A percentile compares a stretch with the other conserved stretches of the same genome.
Conservation (phyloP, 2,329 filamentous ascomycete species). For the Monosporascus sp. region DNA sequence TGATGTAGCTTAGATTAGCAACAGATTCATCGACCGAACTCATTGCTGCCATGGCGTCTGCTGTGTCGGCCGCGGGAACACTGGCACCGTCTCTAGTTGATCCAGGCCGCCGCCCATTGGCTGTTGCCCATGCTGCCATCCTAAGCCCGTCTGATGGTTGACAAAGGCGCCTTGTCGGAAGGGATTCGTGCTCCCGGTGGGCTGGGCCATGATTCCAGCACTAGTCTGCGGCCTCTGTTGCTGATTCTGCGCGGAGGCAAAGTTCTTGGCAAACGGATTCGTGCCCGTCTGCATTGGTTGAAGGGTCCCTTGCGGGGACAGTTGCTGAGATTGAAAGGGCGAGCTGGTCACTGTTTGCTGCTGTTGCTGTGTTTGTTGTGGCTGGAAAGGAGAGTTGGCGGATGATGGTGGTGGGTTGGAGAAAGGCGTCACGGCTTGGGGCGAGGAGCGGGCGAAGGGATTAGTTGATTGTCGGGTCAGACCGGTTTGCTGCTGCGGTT, state of each 20-base stretch:
- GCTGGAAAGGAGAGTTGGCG: slow-evolving; percentile 9
- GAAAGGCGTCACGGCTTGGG: slow-evolving; percentile 35
- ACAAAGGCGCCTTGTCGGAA: slow-evolving; percentile 90
- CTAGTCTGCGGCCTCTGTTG: slow-evolving; percentile 41
- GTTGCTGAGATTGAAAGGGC: slow-evolving; percentile 39
- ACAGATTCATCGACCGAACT: no score
- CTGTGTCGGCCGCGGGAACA: slow-evolving; percentile 76
- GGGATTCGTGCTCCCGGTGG: slow-evolving; percentile 87
- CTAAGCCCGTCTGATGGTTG: slow-evolving; percentile 79
- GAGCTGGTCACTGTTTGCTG: slow-evolving; percentile 20
- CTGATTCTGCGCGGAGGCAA: slow-evolving; percentile 26
- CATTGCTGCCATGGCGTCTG: slow-evolving; percentile 57
- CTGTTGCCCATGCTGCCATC: slow-evolving; percentile 77
- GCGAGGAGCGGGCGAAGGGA: slow-evolving; percentile 70
- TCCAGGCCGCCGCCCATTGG: slow-evolving; percentile 79
- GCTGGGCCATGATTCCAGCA: slow-evolving; percentile 59
- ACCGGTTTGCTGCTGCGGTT: slow-evolving; percentile 16
- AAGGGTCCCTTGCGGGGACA: slow-evolving; percentile 32
- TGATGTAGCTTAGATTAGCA: no score
- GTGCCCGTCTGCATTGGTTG: slow-evolving; percentile 49
- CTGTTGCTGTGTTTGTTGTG: not conserved
- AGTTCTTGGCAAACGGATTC: slow-evolving; percentile 53
- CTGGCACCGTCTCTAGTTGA: slow-evolving; percentile 68
- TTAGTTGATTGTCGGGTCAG: slow-evolving; percentile 68
- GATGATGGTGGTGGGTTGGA: slow-evolving; percentile 17